Percentiles rank a stretch among this genome's conserved stretches.
Conservation (phyloP, 257 asterid species). For the Pogostemon cablin region DNA sequence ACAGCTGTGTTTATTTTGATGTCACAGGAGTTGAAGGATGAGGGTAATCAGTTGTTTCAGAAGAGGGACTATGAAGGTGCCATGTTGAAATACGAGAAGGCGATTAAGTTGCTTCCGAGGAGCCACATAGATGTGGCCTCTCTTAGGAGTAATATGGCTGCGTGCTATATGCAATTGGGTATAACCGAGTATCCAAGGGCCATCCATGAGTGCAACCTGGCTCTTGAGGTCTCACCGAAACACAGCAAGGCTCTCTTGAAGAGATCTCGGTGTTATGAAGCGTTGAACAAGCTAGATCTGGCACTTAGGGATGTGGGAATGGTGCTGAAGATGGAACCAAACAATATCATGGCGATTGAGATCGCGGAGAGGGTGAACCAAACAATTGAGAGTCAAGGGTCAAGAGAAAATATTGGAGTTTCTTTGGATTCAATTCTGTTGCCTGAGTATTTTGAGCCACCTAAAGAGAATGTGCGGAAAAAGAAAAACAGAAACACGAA, state of each 20-base stretch:
- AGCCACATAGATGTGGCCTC: slow-evolving; percentile 73
- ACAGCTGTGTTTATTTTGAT: slow-evolving; percentile 59
- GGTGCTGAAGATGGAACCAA: slow-evolving; percentile 68
- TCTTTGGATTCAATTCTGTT: slow-evolving; percentile 41
- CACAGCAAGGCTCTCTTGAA: slow-evolving; percentile 84
- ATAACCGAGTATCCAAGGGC: slow-evolving; percentile 78
- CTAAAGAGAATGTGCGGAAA: slow-evolving; percentile 49
- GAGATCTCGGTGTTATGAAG: slow-evolving; percentile 92
- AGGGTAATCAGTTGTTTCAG: slow-evolving; percentile 73
- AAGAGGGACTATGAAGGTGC: slow-evolving; percentile 80
- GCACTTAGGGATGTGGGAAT: slow-evolving; percentile 67
- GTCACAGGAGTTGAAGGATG: slow-evolving; percentile 74
- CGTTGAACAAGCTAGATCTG: slow-evolving; percentile 70
- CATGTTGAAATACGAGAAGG: slow-evolving; percentile 68
- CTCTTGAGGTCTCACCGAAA: slow-evolving; percentile 85
- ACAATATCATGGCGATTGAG: slow-evolving; percentile 79
- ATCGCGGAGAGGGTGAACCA: slow-evolving; percentile 65
- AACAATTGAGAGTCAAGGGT: slow-evolving; percentile 46
- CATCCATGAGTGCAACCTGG: slow-evolving; percentile 80
- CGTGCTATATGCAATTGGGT: slow-evolving; percentile 86
- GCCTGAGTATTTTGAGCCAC: slow-evolving; percentile 60
- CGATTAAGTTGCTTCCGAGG: slow-evolving; percentile 77
- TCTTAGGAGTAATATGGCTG: slow-evolving; percentile 83
- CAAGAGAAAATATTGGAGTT: slow-evolving; percentile 35
- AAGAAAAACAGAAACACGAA: slow-evolving; percentile 43